Evolutionary conservation across 495 filamentous ascomycete genomes (phyloP), one percentile per base, ranked within the genome.

Genomic region (Pyrenopolyporus hunteri): DNA sequence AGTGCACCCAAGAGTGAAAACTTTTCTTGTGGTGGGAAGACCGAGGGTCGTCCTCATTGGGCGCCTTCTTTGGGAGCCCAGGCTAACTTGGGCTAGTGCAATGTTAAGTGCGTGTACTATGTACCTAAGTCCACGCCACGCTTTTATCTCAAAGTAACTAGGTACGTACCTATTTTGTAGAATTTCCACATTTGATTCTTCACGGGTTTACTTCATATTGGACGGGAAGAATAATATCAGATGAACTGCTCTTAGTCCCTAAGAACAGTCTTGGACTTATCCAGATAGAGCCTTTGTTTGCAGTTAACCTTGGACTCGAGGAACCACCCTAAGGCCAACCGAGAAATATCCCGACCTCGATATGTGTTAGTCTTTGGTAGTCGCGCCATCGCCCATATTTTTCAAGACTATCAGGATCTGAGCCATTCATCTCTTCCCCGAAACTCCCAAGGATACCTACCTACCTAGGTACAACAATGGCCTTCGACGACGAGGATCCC

Each of bases 401-500:
- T 25, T n/a, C n/a, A 42, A 47, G 40, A 25, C 23, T 22, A 23
- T 22, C 14, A 13, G 29, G 13, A 1, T 14, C 36, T 28, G 11
- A 32, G 8, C 39, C 53, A 29, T 7, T 44, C 53, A 29, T 7
- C 16, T 20, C 29, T 35, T 10, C 3, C 48, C 39, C n/a, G 13
- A 49, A 31, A n/a, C n/a, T 29, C 29, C 7, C 33, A 13, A 13
- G 9, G 17, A 23, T 23, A n/a, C n/a, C n/a, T n/a, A n/a, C n/a
- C n/a, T n/a, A n/a, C n/a, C n/a, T n/a, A 29, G 26, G 9, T 9
- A 2, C 7, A 6, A 57, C 14, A 7, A 78, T 79, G 75, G 40
- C 74, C 9, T 72, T 77, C 50, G 78, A 81, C 69, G 77, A 81
- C 62, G 77, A 80, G 31, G 74, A 78, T 49, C 70, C 68, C 29